A percentile compares a stretch with the other conserved stretches of the same genome.
Conservation (phyloP, 2,329 filamentous ascomycete species). For the Penicillium thymicola region DNA sequence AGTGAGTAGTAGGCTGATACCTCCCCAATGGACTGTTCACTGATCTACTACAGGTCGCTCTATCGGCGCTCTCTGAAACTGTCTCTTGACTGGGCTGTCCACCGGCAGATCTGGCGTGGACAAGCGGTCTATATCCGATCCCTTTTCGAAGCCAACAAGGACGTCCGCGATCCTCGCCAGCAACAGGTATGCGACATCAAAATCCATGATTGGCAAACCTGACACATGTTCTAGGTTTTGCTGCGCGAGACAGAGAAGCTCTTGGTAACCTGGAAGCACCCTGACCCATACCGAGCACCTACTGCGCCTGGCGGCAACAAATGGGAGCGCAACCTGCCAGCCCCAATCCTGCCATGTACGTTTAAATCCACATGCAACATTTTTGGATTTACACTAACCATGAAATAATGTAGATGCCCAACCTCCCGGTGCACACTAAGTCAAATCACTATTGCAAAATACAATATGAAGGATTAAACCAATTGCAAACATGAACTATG, state of each 20-base stretch:
- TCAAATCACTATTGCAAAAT: neutral
- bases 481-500: neutral
- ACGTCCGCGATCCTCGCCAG: conserved; percentile 78
- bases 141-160: conserved; percentile 89
- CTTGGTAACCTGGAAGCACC: conserved; percentile 93
- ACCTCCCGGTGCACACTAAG: conserved; percentile 25
- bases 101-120: conserved; percentile 88
- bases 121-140: conserved; percentile 95
- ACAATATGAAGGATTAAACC: neutral
- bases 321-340: conserved; percentile 88
- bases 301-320: conserved; percentile 95
- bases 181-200: conserved; percentile 62
- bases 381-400: conserved; percentile 3
- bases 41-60: conserved; percentile 55
- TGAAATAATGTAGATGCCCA: conserved; percentile 21
- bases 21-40: conserved; percentile 17
- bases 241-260: conserved; percentile 84
- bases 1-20: conserved; percentile 30
- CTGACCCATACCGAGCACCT: conserved; percentile 84
- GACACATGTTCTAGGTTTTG: conserved; percentile 58
- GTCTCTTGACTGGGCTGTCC: conserved; percentile 90
- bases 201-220: neutral
- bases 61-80: conserved; percentile 93
- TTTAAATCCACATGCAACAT: conserved; percentile 21
- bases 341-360: conserved; percentile 77